A percentile compares a stretch with the other conserved stretches of the same genome.
These are phyloP conservation scores for Cupressus sempervirens DNA, from an alignment of 75 land plant genomes.

Conservation along the genomic window DNA sequence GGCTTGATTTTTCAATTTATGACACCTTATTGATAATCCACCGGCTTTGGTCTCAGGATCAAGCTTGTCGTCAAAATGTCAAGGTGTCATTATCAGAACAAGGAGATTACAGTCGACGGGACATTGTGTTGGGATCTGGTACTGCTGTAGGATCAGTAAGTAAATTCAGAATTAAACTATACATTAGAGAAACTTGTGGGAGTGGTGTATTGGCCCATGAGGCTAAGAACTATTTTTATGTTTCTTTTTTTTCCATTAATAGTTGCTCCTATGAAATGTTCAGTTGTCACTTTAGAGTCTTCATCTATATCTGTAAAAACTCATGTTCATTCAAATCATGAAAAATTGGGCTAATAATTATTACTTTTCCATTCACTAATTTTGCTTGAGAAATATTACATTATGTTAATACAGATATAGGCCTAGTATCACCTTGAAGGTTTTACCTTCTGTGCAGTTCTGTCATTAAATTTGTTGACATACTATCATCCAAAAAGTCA, in stretches of 20 bases:
- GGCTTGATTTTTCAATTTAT: neutral
- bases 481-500: neutral
- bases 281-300: neutral
- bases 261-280: neutral
- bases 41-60: neutral
- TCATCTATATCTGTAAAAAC: neutral
- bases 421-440: neutral
- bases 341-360: neutral
- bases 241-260: neutral
- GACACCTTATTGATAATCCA: neutral
- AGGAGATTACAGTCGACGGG: constrained; percentile 8
- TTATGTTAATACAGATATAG: neutral
- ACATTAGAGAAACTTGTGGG: neutral
- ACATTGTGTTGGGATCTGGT: constrained; percentile 1
- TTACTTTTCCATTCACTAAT: neutral
- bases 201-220: neutral
- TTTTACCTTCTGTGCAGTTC: neutral
- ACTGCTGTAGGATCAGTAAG: neutral
- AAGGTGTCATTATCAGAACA: neutral
- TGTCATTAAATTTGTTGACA: neutral
- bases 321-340: neutral
- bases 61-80: neutral
- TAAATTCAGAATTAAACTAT: neutral
- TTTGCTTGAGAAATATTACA: neutral
- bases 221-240: neutral